Conservation (phyloP, 306 rosid species). For the Senna tora region DNA sequence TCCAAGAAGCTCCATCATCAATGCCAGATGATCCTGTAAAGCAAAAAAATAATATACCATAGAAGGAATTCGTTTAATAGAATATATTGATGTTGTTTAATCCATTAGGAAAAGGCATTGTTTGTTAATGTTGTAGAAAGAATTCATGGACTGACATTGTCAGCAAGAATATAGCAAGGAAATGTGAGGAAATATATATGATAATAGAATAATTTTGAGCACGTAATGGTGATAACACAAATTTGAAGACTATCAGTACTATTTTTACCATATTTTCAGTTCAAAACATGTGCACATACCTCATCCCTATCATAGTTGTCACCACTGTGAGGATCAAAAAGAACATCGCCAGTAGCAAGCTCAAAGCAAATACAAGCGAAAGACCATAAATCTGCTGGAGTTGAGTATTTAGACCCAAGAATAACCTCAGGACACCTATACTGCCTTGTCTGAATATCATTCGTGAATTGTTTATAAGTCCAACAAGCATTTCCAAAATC, state of each 20-base stretch:
- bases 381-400: constrained; percentile 95
- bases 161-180: background rate
- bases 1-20: constrained; percentile 99
- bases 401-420: constrained; percentile 91
- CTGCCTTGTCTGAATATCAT: constrained; percentile 96
- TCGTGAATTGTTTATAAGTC: constrained; percentile 97
- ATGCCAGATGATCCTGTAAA: constrained; percentile 90
- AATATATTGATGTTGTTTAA: too few relatives aligned
- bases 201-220: background rate
- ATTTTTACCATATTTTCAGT: background rate
- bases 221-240: constrained; percentile 25
- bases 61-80: too few relatives aligned
- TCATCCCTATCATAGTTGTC: constrained; percentile 97
- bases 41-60: constrained; percentile 32
- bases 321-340: constrained; percentile 96
- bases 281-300: constrained; percentile 52
- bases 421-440: constrained; percentile 98
- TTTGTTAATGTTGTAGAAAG: too few relatives aligned
- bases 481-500: constrained; percentile 99
- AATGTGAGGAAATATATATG: too few relatives aligned
- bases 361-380: constrained; percentile 97
- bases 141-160: constrained; percentile 14
- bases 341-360: constrained; percentile 95
- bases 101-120: too few relatives aligned
- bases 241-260: constrained; percentile 24